Evolutionary conservation across 164 flowering plant genomes (phyloP).

Genomic region (Vitis riparia): DNA sequence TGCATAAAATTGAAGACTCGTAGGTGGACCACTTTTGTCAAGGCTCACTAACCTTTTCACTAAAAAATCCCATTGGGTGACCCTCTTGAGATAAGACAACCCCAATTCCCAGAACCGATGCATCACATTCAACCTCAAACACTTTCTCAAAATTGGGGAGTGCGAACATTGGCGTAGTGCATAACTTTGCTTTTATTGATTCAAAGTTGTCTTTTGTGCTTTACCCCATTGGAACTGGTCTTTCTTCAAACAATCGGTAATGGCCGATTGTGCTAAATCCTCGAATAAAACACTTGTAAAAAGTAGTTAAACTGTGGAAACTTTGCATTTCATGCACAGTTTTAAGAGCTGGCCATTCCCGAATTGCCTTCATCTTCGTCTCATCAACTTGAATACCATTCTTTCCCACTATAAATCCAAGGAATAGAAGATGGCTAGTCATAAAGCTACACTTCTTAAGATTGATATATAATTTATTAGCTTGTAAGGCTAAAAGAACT

Average conservation of each 20-base stretch:
- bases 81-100: slow-evolving; percentile 7
- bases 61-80: slow-evolving; percentile 1
- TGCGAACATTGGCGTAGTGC: neutral
- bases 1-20: slow-evolving; percentile 5
- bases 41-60: slow-evolving; percentile 14
- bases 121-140: slow-evolving; percentile 13
- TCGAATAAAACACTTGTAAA: neutral
- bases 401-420: slow-evolving; percentile 1
- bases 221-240: neutral
- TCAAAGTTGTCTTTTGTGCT: neutral
- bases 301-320: neutral
- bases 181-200: neutral
- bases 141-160: slow-evolving; percentile 8
- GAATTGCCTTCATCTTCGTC: neutral
- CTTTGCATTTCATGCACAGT: neutral
- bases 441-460: slow-evolving; percentile 5
- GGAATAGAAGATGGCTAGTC: neutral
- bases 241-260: slow-evolving; percentile 5
- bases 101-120: neutral
- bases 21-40: neutral
- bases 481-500: neutral
- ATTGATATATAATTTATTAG: neutral
- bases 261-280: neutral
- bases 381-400: slow-evolving; percentile 1
- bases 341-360: neutral